These are phyloP conservation scores for Arbutus unedo DNA, from an alignment of 148 eudicot species.

Conservation along the genomic window DNA sequence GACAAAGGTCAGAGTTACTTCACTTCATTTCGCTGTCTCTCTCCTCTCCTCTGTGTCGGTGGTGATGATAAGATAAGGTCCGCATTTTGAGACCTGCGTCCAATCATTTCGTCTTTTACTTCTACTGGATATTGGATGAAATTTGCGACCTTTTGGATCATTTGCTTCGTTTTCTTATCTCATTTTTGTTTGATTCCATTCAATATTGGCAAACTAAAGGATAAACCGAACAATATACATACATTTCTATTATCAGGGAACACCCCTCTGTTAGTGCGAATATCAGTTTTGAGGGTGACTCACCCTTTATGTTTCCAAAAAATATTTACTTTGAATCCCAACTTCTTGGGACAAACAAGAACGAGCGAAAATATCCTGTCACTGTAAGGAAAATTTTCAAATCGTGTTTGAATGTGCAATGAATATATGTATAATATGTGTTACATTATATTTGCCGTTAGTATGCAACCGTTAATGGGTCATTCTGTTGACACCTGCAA, in stretches of 20 bases:
- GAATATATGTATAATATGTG: too few species aligned
- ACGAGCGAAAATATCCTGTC: too few species aligned
- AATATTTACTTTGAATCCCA: too few species aligned
- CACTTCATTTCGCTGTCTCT: neutral
- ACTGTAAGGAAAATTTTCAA: too few species aligned
- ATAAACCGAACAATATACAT: neutral
- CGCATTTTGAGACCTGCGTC: neutral
- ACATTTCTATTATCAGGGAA: too few species aligned
- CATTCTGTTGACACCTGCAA: neutral
- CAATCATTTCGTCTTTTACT: slow-evolving; percentile 17
- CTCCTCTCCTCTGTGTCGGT: neutral
- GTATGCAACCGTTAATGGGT: neutral
- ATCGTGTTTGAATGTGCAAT: too few species aligned
- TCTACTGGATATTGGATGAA: neutral
- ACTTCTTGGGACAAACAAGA: too few species aligned
- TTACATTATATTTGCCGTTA: neutral
- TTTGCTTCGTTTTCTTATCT: slow-evolving; percentile 8
- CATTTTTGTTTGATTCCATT: neutral
- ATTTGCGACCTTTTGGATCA: slow-evolving; percentile 16
- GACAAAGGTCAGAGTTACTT: slow-evolving; percentile 10
- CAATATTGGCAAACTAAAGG: neutral
- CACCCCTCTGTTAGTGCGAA: too few species aligned
- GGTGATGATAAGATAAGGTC: slow-evolving; percentile 20
- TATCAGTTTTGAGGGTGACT: too few species aligned
- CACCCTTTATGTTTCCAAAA: too few species aligned